Conservation (phyloP, 768 basidiomycete genomes). For the Hygrocybe coccinea region DNA sequence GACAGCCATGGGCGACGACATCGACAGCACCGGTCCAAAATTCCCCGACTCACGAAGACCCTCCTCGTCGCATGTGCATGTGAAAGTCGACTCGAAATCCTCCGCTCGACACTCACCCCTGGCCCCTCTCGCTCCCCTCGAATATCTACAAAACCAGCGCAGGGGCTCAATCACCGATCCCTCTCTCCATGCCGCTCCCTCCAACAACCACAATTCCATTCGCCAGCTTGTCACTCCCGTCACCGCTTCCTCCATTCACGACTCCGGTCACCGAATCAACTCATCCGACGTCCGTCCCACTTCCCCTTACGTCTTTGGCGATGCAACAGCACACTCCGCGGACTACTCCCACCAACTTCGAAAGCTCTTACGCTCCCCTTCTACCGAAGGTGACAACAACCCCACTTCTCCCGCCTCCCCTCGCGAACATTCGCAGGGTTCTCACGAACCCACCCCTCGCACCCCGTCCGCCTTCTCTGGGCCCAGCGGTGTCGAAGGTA, state of each 20-base stretch:
- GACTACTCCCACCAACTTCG: conserved; percentile 40
- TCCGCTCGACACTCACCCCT: conserved; percentile 46
- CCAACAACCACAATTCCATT: conserved; percentile 15
- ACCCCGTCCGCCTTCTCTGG: conserved; percentile 26
- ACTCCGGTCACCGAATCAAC: conserved; percentile 28
- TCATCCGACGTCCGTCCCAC: conserved; percentile 49
- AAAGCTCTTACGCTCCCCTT: conserved; percentile 57
- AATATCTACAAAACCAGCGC: conserved; percentile 76
- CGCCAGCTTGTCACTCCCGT: conserved; percentile 16
- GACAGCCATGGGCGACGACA: conserved; percentile 4
- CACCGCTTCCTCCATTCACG: conserved; percentile 25
- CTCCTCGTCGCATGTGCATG: neutral
- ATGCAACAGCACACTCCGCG: conserved; percentile 44
- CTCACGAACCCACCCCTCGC: conserved; percentile 25
- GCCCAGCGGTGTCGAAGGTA: neutral
- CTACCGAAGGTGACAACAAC: conserved; percentile 38
- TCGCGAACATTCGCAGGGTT: conserved; percentile 25
- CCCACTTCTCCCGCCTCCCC: conserved; percentile 19
- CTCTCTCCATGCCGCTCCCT: conserved; percentile 59
- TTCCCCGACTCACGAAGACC: neutral
- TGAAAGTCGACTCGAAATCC: conserved; percentile 19
- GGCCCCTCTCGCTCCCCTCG: conserved; percentile 67
- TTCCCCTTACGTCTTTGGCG: conserved; percentile 69
- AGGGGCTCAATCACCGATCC: conserved; percentile 82
- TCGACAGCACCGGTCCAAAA: neutral